phyloP scores from a whole-genome alignment of 2,329 filamentous ascomycete genomes.

The Calonectria crousiana region DNA sequence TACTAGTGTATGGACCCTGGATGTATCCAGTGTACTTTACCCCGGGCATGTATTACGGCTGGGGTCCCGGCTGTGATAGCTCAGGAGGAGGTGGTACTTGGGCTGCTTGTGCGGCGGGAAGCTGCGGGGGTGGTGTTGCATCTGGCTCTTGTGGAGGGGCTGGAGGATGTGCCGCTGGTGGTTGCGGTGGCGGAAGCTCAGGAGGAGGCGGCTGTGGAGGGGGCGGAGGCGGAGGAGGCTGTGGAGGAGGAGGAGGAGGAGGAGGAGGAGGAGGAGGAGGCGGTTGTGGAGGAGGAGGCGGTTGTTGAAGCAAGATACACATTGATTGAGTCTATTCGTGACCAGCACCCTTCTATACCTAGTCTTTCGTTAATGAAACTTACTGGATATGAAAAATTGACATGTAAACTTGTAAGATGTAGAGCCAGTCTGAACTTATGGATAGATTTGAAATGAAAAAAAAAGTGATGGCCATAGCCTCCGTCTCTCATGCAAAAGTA shows the following conservation, averaged over 20 bases:
- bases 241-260: conserved; percentile 27
- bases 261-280: conserved; percentile 29
- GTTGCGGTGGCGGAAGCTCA: conserved; percentile 32
- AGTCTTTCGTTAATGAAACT: not conserved
- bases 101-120: conserved; percentile 59
- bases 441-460: not conserved
- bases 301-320: not conserved
- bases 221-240: conserved; percentile 33
- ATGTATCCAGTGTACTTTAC: conserved; percentile 58
- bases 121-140: conserved; percentile 60
- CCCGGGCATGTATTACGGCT: conserved; percentile 60
- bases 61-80: conserved; percentile 52
- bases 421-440: not conserved
- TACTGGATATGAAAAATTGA: not conserved
- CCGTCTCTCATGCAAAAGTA: not conserved
- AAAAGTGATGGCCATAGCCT: not conserved
- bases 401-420: not conserved
- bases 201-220: conserved; percentile 28
- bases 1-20: conserved; percentile 59
- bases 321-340: not conserved
- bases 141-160: conserved; percentile 53
- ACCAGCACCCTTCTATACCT: not conserved
- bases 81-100: conserved; percentile 50
- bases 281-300: not conserved
- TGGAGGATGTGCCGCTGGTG: conserved; percentile 49